Percentiles rank a stretch among this genome's conserved stretches.
These are phyloP conservation scores for Trichoderma semiorbis DNA, from an alignment of 2,329 filamentous ascomycete genomes.

Conservation along the genomic window DNA sequence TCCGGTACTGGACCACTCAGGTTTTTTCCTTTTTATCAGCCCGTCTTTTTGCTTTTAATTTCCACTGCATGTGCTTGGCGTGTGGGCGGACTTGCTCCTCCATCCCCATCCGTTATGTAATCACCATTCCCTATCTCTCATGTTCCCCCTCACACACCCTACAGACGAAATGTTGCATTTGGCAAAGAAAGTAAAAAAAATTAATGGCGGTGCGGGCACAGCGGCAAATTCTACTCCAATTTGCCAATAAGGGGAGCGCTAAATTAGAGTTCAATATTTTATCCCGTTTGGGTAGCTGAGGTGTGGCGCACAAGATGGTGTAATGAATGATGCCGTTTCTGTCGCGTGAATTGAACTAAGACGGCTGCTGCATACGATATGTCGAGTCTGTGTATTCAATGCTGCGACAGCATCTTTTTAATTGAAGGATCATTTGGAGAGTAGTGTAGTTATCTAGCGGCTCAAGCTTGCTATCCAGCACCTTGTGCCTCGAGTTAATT, in stretches of 20 bases:
- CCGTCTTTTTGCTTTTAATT: background rate
- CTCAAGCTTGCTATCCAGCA: too few species aligned
- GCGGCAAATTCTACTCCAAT: background rate
- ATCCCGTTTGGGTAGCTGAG: background rate
- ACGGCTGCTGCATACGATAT: background rate
- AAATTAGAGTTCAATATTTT: constrained; percentile 5
- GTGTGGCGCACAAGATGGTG: background rate
- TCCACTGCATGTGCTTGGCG: background rate
- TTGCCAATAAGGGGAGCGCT: background rate
- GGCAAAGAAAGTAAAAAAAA: background rate
- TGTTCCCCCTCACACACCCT: background rate
- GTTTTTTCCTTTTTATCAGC: background rate
- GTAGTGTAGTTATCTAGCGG: background rate
- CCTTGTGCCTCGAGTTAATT: too few species aligned
- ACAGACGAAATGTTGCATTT: background rate
- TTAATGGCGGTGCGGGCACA: background rate
- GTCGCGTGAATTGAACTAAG: background rate
- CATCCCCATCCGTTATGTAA: background rate
- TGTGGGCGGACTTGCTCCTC: background rate
- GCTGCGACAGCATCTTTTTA: background rate
- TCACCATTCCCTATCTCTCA: background rate
- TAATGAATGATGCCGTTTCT: background rate
- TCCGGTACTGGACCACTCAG: background rate
- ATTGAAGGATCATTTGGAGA: background rate
- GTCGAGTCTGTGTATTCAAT: background rate